Base-by-base conservation (phyloP, 2,329 filamentous ascomycete genomes). In the Drechslerella coelobrocha region DNA sequence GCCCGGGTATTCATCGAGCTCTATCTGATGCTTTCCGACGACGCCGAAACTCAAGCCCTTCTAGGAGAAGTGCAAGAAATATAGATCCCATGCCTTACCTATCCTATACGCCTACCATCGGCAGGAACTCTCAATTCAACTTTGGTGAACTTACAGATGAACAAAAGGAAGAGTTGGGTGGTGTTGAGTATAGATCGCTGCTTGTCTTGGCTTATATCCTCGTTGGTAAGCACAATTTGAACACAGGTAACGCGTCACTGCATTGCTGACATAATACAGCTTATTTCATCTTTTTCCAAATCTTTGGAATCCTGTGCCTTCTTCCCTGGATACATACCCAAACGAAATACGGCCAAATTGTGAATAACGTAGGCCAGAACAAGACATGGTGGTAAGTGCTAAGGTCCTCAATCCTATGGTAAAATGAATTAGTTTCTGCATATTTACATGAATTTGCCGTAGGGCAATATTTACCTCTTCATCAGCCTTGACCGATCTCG, bases 401-500 rank as follows among this genome's bases (percentile, higher is more conserved):
- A 43, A 43, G 47, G 19, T 39, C 43, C 12, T n/a, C n/a, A n/a
- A 2, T 23, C 27, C 12, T 27, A 19, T 31, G 9, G 26, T 17
- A 6, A 7, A 27, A 24, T 21, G 7, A 6, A 31, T 21, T 12
- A 19, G 19, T 51, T 31, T 21, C 29, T 47, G 24, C 37, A 17
- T 10, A 39, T 54, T n/a, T 47, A n/a, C n/a, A n/a, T n/a, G n/a
- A n/a, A n/a, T 68, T 52, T 48, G 60, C 6, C 19, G 2, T 53
- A 80, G 79, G 85, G 92, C 86, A 0, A 86, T 99, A 74, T 99
- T 93, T 80, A 96, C 91, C 0, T 81, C 92, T 12, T 91, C 87
- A 52, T 94, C 92, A 41, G 85, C 92, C 61, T 97, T 99, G 79
- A 97, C 93, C 79, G 93, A 99, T 80, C 81, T 97, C n/a, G 94